Evolutionary conservation across 2,329 filamentous ascomycete genomes (phyloP), one percentile per base, ranked within the genome.

Genomic region (Colletotrichum incanum): DNA sequence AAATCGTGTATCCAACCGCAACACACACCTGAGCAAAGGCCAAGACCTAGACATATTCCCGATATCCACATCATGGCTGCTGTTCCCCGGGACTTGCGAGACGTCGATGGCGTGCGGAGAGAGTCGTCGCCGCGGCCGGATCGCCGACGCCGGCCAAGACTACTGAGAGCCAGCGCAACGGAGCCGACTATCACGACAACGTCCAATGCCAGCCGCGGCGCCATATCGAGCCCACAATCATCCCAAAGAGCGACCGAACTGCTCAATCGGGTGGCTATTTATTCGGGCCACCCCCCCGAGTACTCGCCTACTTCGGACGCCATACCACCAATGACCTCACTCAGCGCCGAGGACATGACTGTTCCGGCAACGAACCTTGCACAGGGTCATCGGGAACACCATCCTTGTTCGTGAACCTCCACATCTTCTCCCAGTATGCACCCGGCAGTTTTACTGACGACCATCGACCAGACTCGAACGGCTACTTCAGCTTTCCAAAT

Each of bases 401-500:
- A 56, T n/a, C 39, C 71, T 14, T 74, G 71, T 74, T 39, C 56
- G 73, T 71, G 20, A 37, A 52, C 39, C 28, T 23, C 9, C 56
- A 56, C 56, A 23, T 31, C 23, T 23, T 8, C 28, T 37, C 20
- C 6, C 8, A n/a, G 20, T n/a, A 7, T 23, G 16, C 14, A 5
- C 16, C 20, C 11, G 31, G 26, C 34, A 28, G 7, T 50, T 11
- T 70, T 58, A 55, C 67, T 71, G 59, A 72, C 31, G 23, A 50
- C 28, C 28, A 54, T 41, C 39, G 43, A 9, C 16, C 37, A 74
- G 73, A 74, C 49, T 58, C 72, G 12, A 70, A 69, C 67, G 88
- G 89, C 73, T 94, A 94, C 81, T 91, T 93, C 78, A 93, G 92
- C 84, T 94, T 94, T 79, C 92, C 92, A 20, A 92, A 89, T 79